Evolutionary conservation across 805 yeast species (phyloP).

Genomic region (Kurtzmaniella fragi): DNA sequence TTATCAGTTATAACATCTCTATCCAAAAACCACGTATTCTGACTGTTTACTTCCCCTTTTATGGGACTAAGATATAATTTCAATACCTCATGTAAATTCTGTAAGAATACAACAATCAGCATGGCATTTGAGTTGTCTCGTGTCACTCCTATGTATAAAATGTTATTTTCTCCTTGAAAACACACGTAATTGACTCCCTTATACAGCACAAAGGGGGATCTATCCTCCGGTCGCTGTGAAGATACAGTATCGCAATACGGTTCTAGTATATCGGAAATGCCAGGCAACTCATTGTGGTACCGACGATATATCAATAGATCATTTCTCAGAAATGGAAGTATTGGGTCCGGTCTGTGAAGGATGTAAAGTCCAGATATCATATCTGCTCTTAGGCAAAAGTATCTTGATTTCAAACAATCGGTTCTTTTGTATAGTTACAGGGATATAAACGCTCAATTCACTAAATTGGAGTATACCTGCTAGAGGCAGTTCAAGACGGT

Average conservation of each 20-base stretch:
- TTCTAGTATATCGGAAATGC: constrained; percentile 15
- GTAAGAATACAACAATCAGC: constrained; percentile 53
- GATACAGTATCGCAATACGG: constrained; percentile 20
- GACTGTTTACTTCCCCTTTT: background rate
- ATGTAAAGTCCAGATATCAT: constrained; percentile 37
- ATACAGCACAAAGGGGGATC: constrained; percentile 40
- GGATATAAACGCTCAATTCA: too few species aligned
- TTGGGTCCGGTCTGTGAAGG: constrained; percentile 29
- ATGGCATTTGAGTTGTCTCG: constrained; percentile 50
- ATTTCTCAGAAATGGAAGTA: constrained; percentile 19
- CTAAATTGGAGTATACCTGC: too few species aligned
- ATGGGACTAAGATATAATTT: constrained; percentile 20
- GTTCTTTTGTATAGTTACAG: too few species aligned
- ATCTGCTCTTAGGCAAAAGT: too few species aligned
- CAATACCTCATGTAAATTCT: constrained; percentile 27
- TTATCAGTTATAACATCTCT: constrained; percentile 67
- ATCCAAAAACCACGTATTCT: constrained; percentile 38
- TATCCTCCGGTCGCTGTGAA: constrained; percentile 13
- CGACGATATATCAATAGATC: constrained; percentile 30
- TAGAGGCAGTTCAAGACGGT: too few species aligned
- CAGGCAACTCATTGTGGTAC: constrained; percentile 28
- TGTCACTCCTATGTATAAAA: constrained; percentile 38
- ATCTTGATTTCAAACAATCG: too few species aligned
- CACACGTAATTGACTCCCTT: constrained; percentile 55
- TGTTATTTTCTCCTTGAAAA: constrained; percentile 40